Conservation (phyloP, 805 yeast genomes). For the Ascoidea asiatica region DNA sequence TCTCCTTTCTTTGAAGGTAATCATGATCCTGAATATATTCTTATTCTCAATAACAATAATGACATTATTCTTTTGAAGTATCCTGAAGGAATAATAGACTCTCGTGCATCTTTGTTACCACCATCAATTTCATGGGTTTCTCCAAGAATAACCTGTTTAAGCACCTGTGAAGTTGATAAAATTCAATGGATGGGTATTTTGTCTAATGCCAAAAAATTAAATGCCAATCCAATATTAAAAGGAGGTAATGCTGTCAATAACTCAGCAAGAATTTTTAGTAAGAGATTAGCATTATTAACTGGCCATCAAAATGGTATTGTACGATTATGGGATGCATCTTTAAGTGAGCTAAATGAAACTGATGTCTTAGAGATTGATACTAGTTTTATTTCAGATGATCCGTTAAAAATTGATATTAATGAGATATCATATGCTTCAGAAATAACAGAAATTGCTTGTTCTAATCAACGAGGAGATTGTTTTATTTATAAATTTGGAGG, state of each 20-base stretch:
- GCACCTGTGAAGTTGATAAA: slow-evolving; percentile 43
- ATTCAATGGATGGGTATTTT: slow-evolving; percentile 74
- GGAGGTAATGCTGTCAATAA: slow-evolving; percentile 70
- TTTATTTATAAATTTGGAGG: slow-evolving; percentile 58
- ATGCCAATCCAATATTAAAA: slow-evolving; percentile 29
- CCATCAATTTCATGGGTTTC: slow-evolving; percentile 68
- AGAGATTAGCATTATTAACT: slow-evolving; percentile 53
- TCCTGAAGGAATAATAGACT: slow-evolving; percentile 39
- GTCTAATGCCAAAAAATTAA: slow-evolving; percentile 14
- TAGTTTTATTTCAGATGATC: slow-evolving; percentile 31
- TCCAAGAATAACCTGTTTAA: slow-evolving; percentile 49
- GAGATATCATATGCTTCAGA: slow-evolving; percentile 66
- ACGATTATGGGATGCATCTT: slow-evolving; percentile 73
- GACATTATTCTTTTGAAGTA: slow-evolving; percentile 47
- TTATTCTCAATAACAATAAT: slow-evolving; percentile 49
- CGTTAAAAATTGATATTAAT: slow-evolving; percentile 29
- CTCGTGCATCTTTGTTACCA: slow-evolving; percentile 55
- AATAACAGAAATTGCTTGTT: slow-evolving; percentile 61
- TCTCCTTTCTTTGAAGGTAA: slow-evolving; percentile 74
- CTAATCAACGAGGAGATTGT: slow-evolving; percentile 59
- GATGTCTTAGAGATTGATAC: slow-evolving; percentile 48
- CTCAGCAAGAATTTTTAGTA: slow-evolving; percentile 29
- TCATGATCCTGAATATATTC: slow-evolving; percentile 57
- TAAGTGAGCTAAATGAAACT: slow-evolving; percentile 52
- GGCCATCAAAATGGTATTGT: slow-evolving; percentile 83